These are phyloP conservation scores for Stromatinia cepivora DNA, from an alignment of 2,329 filamentous ascomycete genomes.

Conservation along the genomic window DNA sequence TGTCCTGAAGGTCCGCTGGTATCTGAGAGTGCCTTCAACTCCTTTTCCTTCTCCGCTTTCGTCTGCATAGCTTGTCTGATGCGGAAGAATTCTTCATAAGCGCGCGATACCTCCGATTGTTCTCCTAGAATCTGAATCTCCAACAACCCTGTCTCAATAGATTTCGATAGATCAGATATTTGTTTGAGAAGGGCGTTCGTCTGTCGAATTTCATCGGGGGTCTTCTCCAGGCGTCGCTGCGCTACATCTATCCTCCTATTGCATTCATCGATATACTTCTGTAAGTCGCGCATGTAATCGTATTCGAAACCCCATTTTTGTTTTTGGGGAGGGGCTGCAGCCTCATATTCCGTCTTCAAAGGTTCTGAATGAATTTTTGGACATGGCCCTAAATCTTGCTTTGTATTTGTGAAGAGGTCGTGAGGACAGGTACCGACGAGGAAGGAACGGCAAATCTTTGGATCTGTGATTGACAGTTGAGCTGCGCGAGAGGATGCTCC, in stretches of 20 bases:
- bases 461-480: constrained; percentile 84
- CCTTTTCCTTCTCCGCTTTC: constrained; percentile 81
- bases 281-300: constrained; percentile 94
- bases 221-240: constrained; percentile 91
- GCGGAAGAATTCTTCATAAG: constrained; percentile 85
- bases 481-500: constrained; percentile 71
- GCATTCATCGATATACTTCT: constrained; percentile 96
- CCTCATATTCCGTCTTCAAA: constrained; percentile 86
- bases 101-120: constrained; percentile 74
- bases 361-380: constrained; percentile 85
- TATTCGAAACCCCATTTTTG: constrained; percentile 79
- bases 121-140: constrained; percentile 87
- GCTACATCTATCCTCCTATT: constrained; percentile 90
- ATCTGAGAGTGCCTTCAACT: constrained; percentile 87
- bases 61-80: constrained; percentile 76
- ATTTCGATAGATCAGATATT: constrained; percentile 77
- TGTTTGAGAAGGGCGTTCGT: constrained; percentile 86
- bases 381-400: constrained; percentile 91
- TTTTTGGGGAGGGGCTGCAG: constrained; percentile 67
- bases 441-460: constrained; percentile 93
- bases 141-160: constrained; percentile 77
- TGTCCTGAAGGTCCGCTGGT: constrained; percentile 91
- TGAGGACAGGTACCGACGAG: constrained; percentile 93
- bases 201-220: constrained; percentile 93
- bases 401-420: constrained; percentile 99